Evolutionary conservation across 2,329 filamentous ascomycete species (phyloP).

Genomic region (Cladosporium cucumerinum): DNA sequence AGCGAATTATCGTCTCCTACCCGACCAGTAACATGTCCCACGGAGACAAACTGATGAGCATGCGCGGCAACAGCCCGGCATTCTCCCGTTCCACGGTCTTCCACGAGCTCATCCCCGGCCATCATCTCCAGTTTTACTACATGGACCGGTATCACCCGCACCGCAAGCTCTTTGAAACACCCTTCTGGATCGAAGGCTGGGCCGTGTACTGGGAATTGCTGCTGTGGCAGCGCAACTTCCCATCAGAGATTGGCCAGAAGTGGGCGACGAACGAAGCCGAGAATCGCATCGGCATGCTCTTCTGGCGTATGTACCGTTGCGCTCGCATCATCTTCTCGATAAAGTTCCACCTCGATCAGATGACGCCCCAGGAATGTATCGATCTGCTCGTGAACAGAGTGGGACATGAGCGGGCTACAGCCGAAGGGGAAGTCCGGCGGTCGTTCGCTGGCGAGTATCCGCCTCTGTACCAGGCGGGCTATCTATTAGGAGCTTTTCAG

Average conservation of each 20-base stretch:
- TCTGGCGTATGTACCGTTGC: conserved; percentile 63
- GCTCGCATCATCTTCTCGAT: conserved; percentile 58
- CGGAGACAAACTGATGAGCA: conserved; percentile 56
- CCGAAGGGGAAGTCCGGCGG: conserved; percentile 58
- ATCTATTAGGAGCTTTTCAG: conserved; percentile 59
- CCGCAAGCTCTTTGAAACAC: conserved; percentile 53
- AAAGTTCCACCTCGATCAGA: conserved; percentile 55
- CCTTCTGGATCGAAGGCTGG: conserved; percentile 61
- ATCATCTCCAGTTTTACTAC: conserved; percentile 54
- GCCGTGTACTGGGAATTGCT: conserved; percentile 61
- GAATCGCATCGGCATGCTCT: conserved; percentile 56
- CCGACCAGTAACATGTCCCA: conserved; percentile 54
- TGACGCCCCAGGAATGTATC: conserved; percentile 54
- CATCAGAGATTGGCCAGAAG: conserved; percentile 31
- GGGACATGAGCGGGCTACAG: conserved; percentile 57
- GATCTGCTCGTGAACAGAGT: conserved; percentile 56
- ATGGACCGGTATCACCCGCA: conserved; percentile 49
- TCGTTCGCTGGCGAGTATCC: conserved; percentile 56
- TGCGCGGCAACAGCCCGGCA: conserved; percentile 58
- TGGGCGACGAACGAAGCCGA: conserved; percentile 35
- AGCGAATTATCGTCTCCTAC: conserved; percentile 54
- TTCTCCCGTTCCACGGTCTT: conserved; percentile 59
- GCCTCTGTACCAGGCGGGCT: conserved; percentile 58
- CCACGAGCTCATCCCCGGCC: conserved; percentile 60
- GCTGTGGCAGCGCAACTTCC: conserved; percentile 55